phyloP scores from a whole-genome alignment of 2,329 filamentous ascomycete genomes.

The Aureobasidium sp. region DNA sequence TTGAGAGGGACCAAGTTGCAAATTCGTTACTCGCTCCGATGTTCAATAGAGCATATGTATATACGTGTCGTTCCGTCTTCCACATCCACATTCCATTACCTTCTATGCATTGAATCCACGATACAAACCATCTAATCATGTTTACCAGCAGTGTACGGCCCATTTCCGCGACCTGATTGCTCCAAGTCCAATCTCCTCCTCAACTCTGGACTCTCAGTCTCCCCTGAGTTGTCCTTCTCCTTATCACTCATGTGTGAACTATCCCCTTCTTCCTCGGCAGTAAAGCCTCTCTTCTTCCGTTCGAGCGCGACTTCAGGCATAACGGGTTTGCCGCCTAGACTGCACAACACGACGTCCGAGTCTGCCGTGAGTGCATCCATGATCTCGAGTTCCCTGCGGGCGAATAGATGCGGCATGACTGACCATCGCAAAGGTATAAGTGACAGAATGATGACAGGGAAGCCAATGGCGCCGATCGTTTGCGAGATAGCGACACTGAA shows the following conservation, averaged over 20 bases:
- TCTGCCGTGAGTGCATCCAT: constrained; percentile 48
- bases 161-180: neutral
- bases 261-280: constrained; percentile 18
- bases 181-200: neutral
- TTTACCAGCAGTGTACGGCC: neutral
- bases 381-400: constrained; percentile 38
- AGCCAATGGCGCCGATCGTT: constrained; percentile 51
- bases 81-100: neutral
- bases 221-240: constrained; percentile 30
- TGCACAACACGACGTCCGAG: constrained; percentile 44
- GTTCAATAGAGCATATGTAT: neutral
- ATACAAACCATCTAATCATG: neutral
- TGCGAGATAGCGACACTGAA: constrained; percentile 51
- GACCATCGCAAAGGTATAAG: constrained; percentile 47
- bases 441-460: constrained; percentile 49
- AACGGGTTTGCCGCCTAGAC: constrained; percentile 41
- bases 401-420: constrained; percentile 44
- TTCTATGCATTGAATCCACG: no score
- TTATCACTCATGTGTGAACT: constrained; percentile 33
- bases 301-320: constrained; percentile 28
- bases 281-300: constrained; percentile 14
- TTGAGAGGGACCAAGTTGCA: no score
- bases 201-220: constrained; percentile 32
- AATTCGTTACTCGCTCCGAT: no score
- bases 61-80: neutral